phyloP scores from a whole-genome alignment of 441 rosid species.

The Gossypium schwendimanii region DNA sequence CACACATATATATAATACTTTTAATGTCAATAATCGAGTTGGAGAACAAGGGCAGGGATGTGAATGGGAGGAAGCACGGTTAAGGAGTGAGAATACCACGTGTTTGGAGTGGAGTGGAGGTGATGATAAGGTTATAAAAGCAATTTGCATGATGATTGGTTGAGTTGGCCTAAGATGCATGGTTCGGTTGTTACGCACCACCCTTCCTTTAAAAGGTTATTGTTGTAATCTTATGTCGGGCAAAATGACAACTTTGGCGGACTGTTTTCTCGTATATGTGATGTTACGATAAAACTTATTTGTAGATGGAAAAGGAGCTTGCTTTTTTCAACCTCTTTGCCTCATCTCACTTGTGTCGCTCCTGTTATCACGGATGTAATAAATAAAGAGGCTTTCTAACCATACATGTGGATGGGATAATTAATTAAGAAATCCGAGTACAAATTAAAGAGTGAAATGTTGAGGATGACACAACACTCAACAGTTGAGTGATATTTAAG shows the following conservation, averaged over 20 bases:
- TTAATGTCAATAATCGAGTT: not conserved
- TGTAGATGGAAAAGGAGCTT: not conserved
- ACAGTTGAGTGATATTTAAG: not conserved
- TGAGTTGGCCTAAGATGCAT: conserved; percentile 11
- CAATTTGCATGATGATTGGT: not conserved
- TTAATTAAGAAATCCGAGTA: too few species aligned
- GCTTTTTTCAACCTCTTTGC: not conserved
- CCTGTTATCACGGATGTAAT: not conserved
- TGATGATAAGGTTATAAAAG: conserved; percentile 16
- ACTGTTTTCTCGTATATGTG: conserved; percentile 8
- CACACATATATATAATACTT: not conserved
- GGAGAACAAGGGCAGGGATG: not conserved
- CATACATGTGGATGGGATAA: too few species aligned
- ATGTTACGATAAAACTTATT: conserved; percentile 13
- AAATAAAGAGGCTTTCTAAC: too few species aligned
- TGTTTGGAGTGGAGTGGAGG: not conserved
- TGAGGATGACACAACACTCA: too few species aligned
- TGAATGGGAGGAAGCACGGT: conserved; percentile 6
- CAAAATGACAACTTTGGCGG: conserved; percentile 23
- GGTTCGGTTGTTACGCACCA: conserved; percentile 14
- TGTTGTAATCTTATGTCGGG: conserved; percentile 23
- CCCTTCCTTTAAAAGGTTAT: conserved; percentile 6
- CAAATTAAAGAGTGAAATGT: too few species aligned
- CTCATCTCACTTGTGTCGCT: not conserved
- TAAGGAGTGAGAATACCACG: not conserved